These are phyloP conservation scores for Fagus sylvatica DNA, from an alignment of 306 rosid genomes.

Conservation along the genomic window DNA sequence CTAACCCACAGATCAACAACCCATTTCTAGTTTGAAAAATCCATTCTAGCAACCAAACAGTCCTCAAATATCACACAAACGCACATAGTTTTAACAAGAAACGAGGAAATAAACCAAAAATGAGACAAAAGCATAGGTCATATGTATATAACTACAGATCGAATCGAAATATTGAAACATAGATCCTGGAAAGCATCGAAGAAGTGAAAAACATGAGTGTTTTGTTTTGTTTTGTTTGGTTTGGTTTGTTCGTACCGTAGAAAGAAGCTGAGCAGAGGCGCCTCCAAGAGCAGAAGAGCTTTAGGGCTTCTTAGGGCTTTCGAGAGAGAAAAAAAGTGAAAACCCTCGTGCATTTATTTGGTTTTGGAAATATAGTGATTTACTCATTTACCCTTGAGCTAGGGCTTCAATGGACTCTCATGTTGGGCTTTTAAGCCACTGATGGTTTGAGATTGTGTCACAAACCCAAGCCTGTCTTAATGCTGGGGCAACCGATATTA, in stretches of 20 bases:
- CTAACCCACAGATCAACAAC: background rate
- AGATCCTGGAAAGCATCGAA: background rate
- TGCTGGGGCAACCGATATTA: too few relatives aligned
- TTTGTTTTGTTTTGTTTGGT: background rate
- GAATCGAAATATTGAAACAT: background rate
- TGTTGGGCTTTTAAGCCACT: background rate
- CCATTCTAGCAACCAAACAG: background rate
- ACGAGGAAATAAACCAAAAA: background rate
- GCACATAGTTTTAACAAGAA: background rate
- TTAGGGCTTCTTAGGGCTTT: background rate
- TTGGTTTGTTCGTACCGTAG: background rate
- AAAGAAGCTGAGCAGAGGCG: background rate
- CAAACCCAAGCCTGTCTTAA: too few relatives aligned
- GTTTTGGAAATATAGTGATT: background rate
- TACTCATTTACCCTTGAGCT: background rate
- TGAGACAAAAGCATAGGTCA: background rate
- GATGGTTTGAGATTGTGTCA: too few relatives aligned
- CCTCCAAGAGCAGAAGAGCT: background rate
- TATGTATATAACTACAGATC: background rate
- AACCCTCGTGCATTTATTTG: slow-evolving; percentile 1
- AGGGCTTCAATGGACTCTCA: background rate
- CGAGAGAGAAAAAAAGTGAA: background rate
- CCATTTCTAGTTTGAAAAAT: background rate
- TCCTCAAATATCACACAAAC: background rate
- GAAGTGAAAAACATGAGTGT: background rate